A percentile compares a stretch with the other conserved stretches of the same genome.
These are phyloP conservation scores for Lotus japonicus DNA, from an alignment of 306 rosid genomes.

Conservation along the genomic window DNA sequence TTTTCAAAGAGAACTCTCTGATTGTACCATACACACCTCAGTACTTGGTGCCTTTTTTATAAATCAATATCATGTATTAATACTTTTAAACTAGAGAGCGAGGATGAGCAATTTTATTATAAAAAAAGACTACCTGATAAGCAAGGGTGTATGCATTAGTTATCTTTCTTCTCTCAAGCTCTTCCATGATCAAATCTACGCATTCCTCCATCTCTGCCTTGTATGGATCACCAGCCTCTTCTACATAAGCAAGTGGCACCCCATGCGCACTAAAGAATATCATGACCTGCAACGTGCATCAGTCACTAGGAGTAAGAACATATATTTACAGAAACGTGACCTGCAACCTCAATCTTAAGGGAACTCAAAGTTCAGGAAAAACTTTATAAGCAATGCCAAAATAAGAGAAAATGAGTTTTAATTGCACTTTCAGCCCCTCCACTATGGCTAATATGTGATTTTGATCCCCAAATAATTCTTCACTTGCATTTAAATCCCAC, in stretches of 20 bases:
- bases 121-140: slow-evolving; percentile 56
- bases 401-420: neutral
- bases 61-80: neutral
- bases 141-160: slow-evolving; percentile 79
- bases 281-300: slow-evolving; percentile 53
- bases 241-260: slow-evolving; percentile 95
- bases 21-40: neutral
- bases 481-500: neutral
- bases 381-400: neutral
- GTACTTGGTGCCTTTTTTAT: neutral
- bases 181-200: slow-evolving; percentile 88
- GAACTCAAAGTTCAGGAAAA: slow-evolving; percentile 4
- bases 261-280: slow-evolving; percentile 97
- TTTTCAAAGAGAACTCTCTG: too few relatives aligned
- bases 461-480: neutral
- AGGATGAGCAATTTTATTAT: neutral
- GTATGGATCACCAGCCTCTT: slow-evolving; percentile 98
- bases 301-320: slow-evolving; percentile 7
- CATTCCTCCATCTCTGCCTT: slow-evolving; percentile 99
- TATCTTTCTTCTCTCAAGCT: slow-evolving; percentile 72
- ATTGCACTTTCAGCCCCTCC: neutral
- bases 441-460: neutral
- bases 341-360: neutral
- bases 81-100: slow-evolving; percentile 4
- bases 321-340: neutral